phyloP scores from a whole-genome alignment of 306 rosid species.

The Ziziphus jujuba region DNA sequence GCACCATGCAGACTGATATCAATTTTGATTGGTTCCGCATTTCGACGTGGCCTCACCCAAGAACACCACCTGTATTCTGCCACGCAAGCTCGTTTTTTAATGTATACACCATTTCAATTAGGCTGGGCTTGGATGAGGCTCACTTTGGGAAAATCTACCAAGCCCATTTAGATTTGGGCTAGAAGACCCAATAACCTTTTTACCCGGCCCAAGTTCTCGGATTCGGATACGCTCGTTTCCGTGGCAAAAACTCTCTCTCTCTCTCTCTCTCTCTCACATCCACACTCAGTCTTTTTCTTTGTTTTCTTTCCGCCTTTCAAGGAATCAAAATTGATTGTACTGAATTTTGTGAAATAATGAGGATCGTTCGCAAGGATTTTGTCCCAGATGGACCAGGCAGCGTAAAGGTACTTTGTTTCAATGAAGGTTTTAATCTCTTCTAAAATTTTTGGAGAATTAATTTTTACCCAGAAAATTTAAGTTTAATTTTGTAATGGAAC shows the following conservation, averaged over 20 bases:
- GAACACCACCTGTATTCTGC: conserved; percentile 11
- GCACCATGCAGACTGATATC: conserved; percentile 19
- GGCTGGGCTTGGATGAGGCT: no score
- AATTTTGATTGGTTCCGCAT: conserved; percentile 5
- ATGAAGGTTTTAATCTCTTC: background rate
- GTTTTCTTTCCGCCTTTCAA: no score
- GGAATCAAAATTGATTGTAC: no score
- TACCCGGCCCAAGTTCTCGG: no score
- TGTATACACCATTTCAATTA: no score
- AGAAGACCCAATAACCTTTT: no score
- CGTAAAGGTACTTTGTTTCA: conserved; percentile 61
- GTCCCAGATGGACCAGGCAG: conserved; percentile 80
- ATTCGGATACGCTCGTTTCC: no score
- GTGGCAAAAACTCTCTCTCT: background rate
- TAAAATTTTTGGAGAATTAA: background rate
- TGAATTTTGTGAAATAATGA: conserved; percentile 39
- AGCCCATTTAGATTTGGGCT: no score
- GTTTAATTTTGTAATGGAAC: background rate
- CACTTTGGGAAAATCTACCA: no score
- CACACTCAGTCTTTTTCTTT: no score
- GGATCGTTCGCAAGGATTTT: conserved; percentile 70
- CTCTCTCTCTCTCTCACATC: background rate
- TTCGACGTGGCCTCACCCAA: conserved; percentile 23
- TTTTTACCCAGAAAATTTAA: background rate
- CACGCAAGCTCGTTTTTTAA: no score